Conservation (phyloP, 805 yeast genomes). For the Pichia rugopelliculosa region DNA sequence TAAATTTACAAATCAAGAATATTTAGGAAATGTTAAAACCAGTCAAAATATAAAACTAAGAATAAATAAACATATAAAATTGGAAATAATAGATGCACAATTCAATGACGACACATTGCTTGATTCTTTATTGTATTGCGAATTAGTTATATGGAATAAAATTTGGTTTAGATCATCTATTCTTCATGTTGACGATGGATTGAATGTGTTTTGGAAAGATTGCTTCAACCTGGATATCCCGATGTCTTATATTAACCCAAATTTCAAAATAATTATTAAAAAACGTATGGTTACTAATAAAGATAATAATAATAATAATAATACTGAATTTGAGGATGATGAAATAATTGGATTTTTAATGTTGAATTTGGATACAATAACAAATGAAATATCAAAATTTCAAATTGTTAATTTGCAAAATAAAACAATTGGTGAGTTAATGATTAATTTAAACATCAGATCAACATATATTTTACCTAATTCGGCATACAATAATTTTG, state of each 20-base stretch:
- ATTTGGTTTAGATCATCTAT: conserved; percentile 76
- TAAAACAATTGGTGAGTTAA: conserved; percentile 49
- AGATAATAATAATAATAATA: conserved; percentile 5
- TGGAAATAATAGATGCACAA: conserved; percentile 62
- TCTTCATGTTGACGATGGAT: conserved; percentile 35
- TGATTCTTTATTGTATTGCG: conserved; percentile 46
- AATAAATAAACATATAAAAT: conserved; percentile 42
- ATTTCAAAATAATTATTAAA: conserved; percentile 42
- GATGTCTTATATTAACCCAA: conserved; percentile 36
- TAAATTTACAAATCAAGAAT: conserved; percentile 57
- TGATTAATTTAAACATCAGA: conserved; percentile 41
- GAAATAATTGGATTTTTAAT: conserved; percentile 46
- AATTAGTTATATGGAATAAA: conserved; percentile 61
- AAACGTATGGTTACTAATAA: conserved; percentile 3
- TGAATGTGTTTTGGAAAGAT: conserved; percentile 78
- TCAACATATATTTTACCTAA: conserved; percentile 57
- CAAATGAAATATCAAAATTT: conserved; percentile 20
- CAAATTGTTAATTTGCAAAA: conserved; percentile 19
- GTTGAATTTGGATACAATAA: conserved; percentile 42
- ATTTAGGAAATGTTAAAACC: conserved; percentile 19
- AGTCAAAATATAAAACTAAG: conserved; percentile 34
- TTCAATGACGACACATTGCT: conserved; percentile 25
- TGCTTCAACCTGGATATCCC: conserved; percentile 58
- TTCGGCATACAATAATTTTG: conserved; percentile 52
- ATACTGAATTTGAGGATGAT: conserved; percentile 26